phyloP scores from a whole-genome alignment of 2,329 filamentous ascomycete species.

The Calonectria hongkongensis region DNA sequence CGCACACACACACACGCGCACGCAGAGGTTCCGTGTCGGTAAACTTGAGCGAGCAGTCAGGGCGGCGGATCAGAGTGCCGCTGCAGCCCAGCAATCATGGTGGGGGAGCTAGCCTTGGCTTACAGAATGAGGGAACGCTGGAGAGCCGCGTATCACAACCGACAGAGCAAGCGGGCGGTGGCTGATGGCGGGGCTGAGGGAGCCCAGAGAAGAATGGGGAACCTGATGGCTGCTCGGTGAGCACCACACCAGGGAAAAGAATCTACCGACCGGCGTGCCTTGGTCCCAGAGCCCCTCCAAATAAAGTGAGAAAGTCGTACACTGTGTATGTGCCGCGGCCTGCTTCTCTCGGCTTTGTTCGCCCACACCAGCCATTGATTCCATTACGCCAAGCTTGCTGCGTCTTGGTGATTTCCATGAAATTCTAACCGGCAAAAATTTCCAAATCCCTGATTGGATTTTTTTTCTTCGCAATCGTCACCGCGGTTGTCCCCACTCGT shows the following conservation, averaged over 20 bases:
- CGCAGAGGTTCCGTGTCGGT: conserved; percentile 1
- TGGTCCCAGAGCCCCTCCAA: not conserved
- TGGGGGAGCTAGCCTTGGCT: conserved; percentile 12
- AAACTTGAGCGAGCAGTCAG: not conserved
- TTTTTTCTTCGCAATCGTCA: conserved; percentile 18
- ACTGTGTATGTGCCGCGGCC: not conserved
- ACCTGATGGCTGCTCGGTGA: conserved; percentile 41
- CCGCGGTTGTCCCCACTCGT: conserved; percentile 18
- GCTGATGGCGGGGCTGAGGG: conserved; percentile 47
- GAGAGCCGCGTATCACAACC: conserved; percentile 25
- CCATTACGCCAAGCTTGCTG: not conserved
- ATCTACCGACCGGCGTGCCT: conserved; percentile 7
- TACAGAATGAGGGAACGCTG: conserved; percentile 12
- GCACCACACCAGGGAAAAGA: conserved; percentile 25
- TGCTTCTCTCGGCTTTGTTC: not conserved
- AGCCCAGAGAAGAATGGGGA: conserved; percentile 29
- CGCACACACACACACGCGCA: too few relatives aligned
- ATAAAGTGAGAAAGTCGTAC: conserved; percentile 3
- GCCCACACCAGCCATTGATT: not conserved
- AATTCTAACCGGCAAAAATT: not conserved
- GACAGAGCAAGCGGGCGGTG: conserved; percentile 29
- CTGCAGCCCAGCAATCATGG: conserved; percentile 17
- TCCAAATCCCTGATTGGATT: conserved; percentile 22
- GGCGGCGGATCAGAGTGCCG: not conserved
- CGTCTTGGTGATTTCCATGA: not conserved